These are phyloP conservation scores for Ambrosiella beaveri DNA, from an alignment of 2,329 filamentous ascomycete genomes.

Conservation along the genomic window DNA sequence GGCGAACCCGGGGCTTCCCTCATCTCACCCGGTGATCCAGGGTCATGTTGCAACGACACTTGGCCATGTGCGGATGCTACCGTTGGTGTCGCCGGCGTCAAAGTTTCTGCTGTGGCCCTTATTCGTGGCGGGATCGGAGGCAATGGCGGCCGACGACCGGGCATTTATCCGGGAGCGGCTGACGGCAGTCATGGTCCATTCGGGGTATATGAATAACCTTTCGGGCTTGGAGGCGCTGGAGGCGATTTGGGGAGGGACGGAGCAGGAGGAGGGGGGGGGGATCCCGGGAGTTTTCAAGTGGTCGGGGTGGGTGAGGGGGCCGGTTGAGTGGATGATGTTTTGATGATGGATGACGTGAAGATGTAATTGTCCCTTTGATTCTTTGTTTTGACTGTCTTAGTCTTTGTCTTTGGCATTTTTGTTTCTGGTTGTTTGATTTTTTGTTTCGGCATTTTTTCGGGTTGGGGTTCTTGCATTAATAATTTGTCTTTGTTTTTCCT, in stretches of 20 bases:
- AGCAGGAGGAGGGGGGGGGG: conserved; percentile 13
- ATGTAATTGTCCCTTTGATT: not conserved
- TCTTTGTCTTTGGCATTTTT: not conserved
- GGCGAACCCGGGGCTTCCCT: conserved; percentile 56
- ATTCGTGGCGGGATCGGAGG: conserved; percentile 80
- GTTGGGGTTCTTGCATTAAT: no score
- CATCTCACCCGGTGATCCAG: conserved; percentile 25
- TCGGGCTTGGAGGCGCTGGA: conserved; percentile 73
- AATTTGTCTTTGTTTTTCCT: no score
- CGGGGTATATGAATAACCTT: conserved; percentile 86
- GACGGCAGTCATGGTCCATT: conserved; percentile 70
- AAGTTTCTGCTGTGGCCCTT: conserved; percentile 83
- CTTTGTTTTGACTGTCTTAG: not conserved
- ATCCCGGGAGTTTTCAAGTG: conserved; percentile 29
- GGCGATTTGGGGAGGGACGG: conserved; percentile 52
- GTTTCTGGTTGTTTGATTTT: not conserved
- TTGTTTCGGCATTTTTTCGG: not conserved
- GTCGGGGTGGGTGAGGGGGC: conserved; percentile 38
- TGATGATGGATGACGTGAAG: conserved; percentile 17
- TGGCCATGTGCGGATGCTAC: no score
- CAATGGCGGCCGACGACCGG: conserved; percentile 64
- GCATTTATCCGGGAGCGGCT: conserved; percentile 64
- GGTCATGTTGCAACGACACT: not conserved
- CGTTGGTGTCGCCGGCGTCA: no score
- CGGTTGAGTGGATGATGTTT: conserved; percentile 51